Evolutionary conservation across 768 basidiomycete genomes (phyloP).

Genomic region (Pulveroboletus ravenelii): DNA sequence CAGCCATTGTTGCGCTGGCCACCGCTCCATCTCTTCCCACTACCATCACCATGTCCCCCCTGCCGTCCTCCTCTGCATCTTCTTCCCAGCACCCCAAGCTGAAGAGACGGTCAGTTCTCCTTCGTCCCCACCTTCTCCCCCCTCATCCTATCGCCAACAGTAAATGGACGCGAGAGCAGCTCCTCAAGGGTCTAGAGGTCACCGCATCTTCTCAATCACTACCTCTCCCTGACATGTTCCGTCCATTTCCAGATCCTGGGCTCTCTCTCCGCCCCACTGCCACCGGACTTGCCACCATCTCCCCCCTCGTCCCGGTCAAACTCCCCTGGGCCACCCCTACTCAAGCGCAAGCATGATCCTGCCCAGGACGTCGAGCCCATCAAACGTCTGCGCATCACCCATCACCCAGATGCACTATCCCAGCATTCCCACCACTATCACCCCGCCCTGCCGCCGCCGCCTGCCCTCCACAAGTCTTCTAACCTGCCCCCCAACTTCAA

Average conservation of each 20-base stretch:
- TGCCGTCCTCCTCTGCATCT: conserved; percentile 23
- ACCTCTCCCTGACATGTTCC: conserved; percentile 16
- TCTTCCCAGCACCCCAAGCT: conserved; percentile 20
- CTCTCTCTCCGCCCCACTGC: conserved; percentile 36
- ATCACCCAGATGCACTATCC: conserved; percentile 23
- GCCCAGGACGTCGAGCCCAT: conserved; percentile 23
- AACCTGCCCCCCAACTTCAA: conserved; percentile 21
- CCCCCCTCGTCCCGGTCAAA: conserved; percentile 41
- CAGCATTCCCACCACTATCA: conserved; percentile 29
- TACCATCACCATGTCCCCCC: conserved; percentile 34
- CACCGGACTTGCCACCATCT: conserved; percentile 42
- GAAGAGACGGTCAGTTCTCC: conserved; percentile 33
- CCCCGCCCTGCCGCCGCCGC: conserved; percentile 22
- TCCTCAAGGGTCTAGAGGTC: conserved; percentile 41
- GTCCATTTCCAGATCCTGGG: conserved; percentile 36
- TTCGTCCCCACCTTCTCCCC: conserved; percentile 8
- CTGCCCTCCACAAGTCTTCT: conserved; percentile 18
- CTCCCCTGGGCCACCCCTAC: conserved; percentile 34
- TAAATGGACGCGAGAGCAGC: conserved; percentile 35
- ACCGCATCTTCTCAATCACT: not conserved
- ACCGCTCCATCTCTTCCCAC: conserved; percentile 37
- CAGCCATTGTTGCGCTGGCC: conserved; percentile 41
- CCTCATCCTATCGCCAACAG: conserved; percentile 26
- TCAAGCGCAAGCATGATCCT: conserved; percentile 37
- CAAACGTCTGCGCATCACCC: conserved; percentile 31